A percentile compares a stretch with the other conserved stretches of the same genome.
Evolutionary conservation across 176 grass and related monocot species (phyloP).

Genomic region (Eremochloa ophiuroides): DNA sequence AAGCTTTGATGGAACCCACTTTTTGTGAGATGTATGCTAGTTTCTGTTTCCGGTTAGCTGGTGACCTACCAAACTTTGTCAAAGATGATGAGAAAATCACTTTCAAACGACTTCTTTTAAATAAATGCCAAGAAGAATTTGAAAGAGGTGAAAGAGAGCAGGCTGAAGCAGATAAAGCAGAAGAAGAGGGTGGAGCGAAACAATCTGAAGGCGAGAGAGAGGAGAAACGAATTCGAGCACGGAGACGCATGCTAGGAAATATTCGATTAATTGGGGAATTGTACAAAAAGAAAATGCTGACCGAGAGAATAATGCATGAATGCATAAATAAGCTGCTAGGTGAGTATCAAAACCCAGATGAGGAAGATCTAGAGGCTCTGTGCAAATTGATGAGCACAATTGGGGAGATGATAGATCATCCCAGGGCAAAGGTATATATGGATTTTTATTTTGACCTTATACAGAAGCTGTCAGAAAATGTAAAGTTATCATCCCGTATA

Average conservation of each 20-base stretch:
- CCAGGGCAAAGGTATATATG: conserved; percentile 71
- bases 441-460: conserved; percentile 85
- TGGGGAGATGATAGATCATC: conserved; percentile 87
- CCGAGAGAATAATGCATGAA: conserved; percentile 90
- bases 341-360: conserved; percentile 63
- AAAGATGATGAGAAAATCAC: conserved; percentile 78
- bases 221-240: conserved; percentile 51
- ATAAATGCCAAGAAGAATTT: conserved; percentile 93
- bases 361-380: conserved; percentile 77
- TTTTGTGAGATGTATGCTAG: conserved; percentile 94
- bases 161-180: conserved; percentile 58
- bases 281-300: conserved; percentile 91
- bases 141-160: conserved; percentile 77
- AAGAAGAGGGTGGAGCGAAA: conserved; percentile 57
- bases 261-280: conserved; percentile 85
- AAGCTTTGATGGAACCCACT: conserved; percentile 90
- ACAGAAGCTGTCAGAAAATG: conserved; percentile 46
- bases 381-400: conserved; percentile 95
- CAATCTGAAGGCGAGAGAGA: conserved; percentile 61
- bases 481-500: conserved; percentile 58
- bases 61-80: conserved; percentile 60
- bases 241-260: conserved; percentile 84
- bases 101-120: conserved; percentile 71
- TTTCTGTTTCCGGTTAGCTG: conserved; percentile 65
- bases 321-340: conserved; percentile 85